These are phyloP conservation scores for Penicillium frequentans DNA, from an alignment of 2,329 filamentous ascomycete genomes.

Conservation along the genomic window DNA sequence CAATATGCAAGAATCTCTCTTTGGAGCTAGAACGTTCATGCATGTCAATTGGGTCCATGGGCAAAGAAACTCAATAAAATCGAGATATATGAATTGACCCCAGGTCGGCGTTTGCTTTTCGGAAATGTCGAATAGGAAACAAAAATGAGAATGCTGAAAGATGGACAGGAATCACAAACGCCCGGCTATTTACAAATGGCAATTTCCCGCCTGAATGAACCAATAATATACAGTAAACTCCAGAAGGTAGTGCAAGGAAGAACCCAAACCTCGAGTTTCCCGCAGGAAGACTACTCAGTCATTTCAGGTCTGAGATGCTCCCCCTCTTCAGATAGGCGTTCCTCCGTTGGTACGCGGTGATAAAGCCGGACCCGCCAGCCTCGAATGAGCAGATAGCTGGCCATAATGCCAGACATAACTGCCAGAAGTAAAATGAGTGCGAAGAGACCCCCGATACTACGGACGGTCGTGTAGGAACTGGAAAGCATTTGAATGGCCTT, in stretches of 20 bases:
- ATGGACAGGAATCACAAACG: not conserved
- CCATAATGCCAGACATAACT: conserved; percentile 16
- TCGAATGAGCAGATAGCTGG: conserved; percentile 18
- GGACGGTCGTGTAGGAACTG: conserved; percentile 16
- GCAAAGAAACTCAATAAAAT: too few relatives aligned
- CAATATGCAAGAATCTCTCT: too few relatives aligned
- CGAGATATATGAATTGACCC: too few relatives aligned
- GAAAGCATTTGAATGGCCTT: conserved; percentile 18
- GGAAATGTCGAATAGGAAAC: not conserved
- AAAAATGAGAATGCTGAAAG: not conserved
- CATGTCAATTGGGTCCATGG: too few relatives aligned
- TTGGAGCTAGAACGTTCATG: too few relatives aligned
- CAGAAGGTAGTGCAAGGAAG: conserved; percentile 5
- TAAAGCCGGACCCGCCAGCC: conserved; percentile 27
- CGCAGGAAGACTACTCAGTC: conserved; percentile 6
- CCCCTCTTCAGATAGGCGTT: conserved; percentile 13
- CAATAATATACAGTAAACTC: conserved; percentile 9
- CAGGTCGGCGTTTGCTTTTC: too few relatives aligned
- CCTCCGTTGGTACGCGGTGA: conserved; percentile 14
- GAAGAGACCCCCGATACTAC: conserved; percentile 20
- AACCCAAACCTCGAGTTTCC: not conserved
- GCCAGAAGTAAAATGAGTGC: conserved; percentile 18
- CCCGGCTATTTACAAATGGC: conserved; percentile 7
- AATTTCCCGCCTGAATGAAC: not conserved
- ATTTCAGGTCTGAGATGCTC: conserved; percentile 10